Evolutionary conservation across 805 yeast species (phyloP).

Genomic region (Candida silvatica): DNA sequence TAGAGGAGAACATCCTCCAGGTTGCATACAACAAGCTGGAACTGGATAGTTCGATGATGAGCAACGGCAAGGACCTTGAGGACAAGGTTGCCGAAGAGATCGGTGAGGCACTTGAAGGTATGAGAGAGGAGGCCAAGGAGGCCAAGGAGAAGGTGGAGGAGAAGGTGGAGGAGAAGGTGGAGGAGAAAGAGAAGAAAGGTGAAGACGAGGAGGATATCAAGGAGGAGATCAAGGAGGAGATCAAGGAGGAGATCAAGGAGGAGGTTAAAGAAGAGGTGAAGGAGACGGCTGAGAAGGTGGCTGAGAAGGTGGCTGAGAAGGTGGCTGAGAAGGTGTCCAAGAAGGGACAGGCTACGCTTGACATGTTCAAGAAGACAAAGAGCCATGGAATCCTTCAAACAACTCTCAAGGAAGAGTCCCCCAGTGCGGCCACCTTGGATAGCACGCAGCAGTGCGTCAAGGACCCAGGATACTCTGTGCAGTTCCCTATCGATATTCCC

Average conservation of each 20-base stretch:
- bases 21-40: slow-evolving; percentile 88
- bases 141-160: background rate
- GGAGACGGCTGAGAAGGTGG: background rate
- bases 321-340: background rate
- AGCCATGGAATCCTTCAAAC: background rate
- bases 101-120: slow-evolving; percentile 17
- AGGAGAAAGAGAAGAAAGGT: background rate
- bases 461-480: too few species aligned
- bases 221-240: background rate
- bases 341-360: background rate
- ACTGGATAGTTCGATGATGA: slow-evolving; percentile 59
- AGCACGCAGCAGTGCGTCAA: too few species aligned
- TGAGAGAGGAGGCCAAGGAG: slow-evolving; percentile 6
- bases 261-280: background rate
- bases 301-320: background rate
- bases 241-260: background rate
- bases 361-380: background rate
- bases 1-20: slow-evolving; percentile 82
- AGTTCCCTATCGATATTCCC: background rate
- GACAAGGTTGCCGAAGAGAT: slow-evolving; percentile 45
- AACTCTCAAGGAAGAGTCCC: background rate
- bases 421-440: too few species aligned
- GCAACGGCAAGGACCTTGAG: slow-evolving; percentile 35
- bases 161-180: slow-evolving; percentile 5
- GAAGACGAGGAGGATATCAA: background rate